Evolutionary conservation across 2,329 filamentous ascomycete genomes (phyloP), one percentile per base, ranked within the genome.

Genomic region (Epichloe brachyelytri): DNA sequence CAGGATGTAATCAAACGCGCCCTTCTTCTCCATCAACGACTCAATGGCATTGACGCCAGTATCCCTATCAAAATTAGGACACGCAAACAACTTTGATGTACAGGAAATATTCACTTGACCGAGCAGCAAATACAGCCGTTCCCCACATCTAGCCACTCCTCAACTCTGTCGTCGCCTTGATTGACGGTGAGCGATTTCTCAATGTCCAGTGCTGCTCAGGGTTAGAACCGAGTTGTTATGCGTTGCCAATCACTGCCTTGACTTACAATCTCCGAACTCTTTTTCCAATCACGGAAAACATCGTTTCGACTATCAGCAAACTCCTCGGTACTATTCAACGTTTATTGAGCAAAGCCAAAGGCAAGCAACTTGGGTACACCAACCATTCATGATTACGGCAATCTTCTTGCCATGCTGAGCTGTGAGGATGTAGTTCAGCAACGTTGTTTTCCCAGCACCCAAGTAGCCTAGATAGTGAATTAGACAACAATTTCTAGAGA

Each of bases 71-170:
- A 36, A 5, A 12, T 49, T 40, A 43, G 41, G 34, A 43, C 11
- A 48, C 33, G 39, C 22, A 46, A 22, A n/a, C 5, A 26, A 4
- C 10, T 2, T n/a, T 8, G 6, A 10, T 3, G 12, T n/a, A 15
- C 15, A 39, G 12, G 0, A 19, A 36, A 7, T 14, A 57, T 63
- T 52, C 74, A 90, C 82, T 96, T 98, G 60, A 97, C 90, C 3
- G 89, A 95, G 70, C 93, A 98, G 71, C 93, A 98, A 58, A 98
- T 89, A 65, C 93, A 98, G 55, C 93, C 93, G 60, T 98, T 98
- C 49, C 88, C 89, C 49, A 98, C 82, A 55, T 96, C 90, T 30
- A 98, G 80, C 87, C 94, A 98, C 72, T 95, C 89, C 63, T 93
- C 85, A 6, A 91, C 86, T 62, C 88, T 79, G 62, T 91, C 80